Percentiles rank a stretch among this genome's conserved stretches.
phyloP scores from a whole-genome alignment of 192 early-diverging fungal genomes.

The Dissophora globulifera region DNA sequence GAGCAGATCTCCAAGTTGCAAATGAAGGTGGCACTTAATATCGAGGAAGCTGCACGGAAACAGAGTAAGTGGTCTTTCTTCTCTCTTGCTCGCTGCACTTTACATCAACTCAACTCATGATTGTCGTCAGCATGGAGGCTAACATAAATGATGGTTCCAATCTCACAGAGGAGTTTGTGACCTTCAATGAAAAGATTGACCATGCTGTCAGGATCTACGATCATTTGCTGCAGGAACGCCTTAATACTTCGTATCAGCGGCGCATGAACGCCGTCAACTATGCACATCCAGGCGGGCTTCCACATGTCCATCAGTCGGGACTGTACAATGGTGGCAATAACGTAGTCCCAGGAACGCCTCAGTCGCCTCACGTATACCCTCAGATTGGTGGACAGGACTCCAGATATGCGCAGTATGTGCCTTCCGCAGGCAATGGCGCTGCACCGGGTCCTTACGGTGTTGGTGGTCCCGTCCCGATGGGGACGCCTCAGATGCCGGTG shows the following conservation, averaged over 20 bases:
- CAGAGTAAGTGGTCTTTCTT: conserved; percentile 62
- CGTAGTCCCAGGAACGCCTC: conserved; percentile 5
- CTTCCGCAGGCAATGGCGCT: conserved; percentile 3
- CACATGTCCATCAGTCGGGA: too few species aligned
- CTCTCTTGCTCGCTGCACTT: too few species aligned
- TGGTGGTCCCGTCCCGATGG: conserved; percentile 4
- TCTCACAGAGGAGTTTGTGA: conserved; percentile 42
- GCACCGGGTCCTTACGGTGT: too few species aligned
- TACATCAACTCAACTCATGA: neutral
- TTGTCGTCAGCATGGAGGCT: neutral
- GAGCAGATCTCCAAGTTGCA: conserved; percentile 87
- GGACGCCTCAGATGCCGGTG: conserved; percentile 23
- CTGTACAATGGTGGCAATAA: conserved; percentile 11
- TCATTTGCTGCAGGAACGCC: conserved; percentile 36
- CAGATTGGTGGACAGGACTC: conserved; percentile 17
- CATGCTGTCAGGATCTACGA: conserved; percentile 50
- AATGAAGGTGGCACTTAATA: conserved; percentile 83
- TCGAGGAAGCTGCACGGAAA: conserved; percentile 81
- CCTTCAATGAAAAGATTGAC: conserved; percentile 51
- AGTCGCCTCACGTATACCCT: conserved; percentile 45
- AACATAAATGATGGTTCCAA: neutral
- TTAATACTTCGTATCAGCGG: conserved; percentile 40
- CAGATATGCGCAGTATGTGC: conserved; percentile 41
- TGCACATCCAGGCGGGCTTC: conserved; percentile 17
- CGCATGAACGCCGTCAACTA: conserved; percentile 36